Evolutionary conservation across 2,329 filamentous ascomycete genomes (phyloP).

Genomic region (Fusarium sororula): DNA sequence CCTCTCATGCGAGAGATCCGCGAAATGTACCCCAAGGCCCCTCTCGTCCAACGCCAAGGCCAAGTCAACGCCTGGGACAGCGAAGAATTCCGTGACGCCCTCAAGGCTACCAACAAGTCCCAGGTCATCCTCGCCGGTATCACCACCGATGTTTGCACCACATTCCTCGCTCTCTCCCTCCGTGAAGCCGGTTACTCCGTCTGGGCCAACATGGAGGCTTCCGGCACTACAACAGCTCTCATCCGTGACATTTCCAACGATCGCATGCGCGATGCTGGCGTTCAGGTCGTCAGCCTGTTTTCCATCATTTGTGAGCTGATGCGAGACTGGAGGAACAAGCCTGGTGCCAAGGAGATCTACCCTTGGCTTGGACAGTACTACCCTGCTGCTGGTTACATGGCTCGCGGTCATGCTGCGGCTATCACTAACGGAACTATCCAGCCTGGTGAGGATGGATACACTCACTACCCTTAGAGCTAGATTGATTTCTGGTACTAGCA

Average conservation of each 20-base stretch:
- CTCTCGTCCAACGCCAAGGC: conserved; percentile 73
- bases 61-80: conserved; percentile 85
- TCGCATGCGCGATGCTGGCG: conserved; percentile 73
- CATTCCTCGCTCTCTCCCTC: conserved; percentile 78
- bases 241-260: conserved; percentile 72
- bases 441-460: conserved; percentile 58
- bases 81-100: conserved; percentile 70
- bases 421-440: conserved; percentile 67
- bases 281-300: conserved; percentile 70
- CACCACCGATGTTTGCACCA: conserved; percentile 78
- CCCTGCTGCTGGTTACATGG: conserved; percentile 71
- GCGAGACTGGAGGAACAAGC: conserved; percentile 71
- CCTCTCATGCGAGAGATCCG: conserved; percentile 74
- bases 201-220: conserved; percentile 77
- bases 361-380: conserved; percentile 72
- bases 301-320: conserved; percentile 73
- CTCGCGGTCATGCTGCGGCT: conserved; percentile 68
- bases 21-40: conserved; percentile 71
- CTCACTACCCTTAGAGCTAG: background rate
- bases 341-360: conserved; percentile 64
- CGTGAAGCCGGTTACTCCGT: conserved; percentile 76
- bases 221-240: conserved; percentile 70
- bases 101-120: conserved; percentile 70
- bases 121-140: conserved; percentile 80
- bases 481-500: too few species aligned